A percentile compares a stretch with the other conserved stretches of the same genome.
phyloP scores from a whole-genome alignment of 2,329 filamentous ascomycete genomes.

The Colletotrichum tabaci region DNA sequence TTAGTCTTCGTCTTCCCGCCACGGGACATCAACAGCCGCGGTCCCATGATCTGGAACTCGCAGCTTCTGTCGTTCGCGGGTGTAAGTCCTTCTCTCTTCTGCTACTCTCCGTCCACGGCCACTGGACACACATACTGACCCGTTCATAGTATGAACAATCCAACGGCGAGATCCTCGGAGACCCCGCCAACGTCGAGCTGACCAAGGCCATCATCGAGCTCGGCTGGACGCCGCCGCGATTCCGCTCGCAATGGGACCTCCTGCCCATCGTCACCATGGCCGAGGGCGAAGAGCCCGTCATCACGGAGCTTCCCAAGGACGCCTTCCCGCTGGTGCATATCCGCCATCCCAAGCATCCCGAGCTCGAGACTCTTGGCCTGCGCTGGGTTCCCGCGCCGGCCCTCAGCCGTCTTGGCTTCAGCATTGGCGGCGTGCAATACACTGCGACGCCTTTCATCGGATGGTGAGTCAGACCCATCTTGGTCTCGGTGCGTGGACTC shows the following conservation, averaged over 20 bases:
- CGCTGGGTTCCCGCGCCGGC: conserved; percentile 41
- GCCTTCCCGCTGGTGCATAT: conserved; percentile 39
- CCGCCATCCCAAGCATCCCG: conserved; percentile 39
- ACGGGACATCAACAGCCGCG: conserved; percentile 34
- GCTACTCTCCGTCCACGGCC: too few relatives aligned
- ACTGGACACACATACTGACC: background rate
- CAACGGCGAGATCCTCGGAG: conserved; percentile 34
- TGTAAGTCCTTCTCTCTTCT: conserved; percentile 8
- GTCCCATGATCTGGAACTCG: conserved; percentile 41
- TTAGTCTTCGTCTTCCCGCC: conserved; percentile 39
- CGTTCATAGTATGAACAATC: conserved; percentile 31
- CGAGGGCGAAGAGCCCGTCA: conserved; percentile 38
- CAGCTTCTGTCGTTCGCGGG: conserved; percentile 35
- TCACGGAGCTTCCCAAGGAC: conserved; percentile 37
- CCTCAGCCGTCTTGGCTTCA: conserved; percentile 40
- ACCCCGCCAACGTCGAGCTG: conserved; percentile 37
- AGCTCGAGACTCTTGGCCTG: conserved; percentile 36
- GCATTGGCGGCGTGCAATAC: conserved; percentile 40
- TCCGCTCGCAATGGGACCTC: conserved; percentile 40
- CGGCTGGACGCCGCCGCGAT: conserved; percentile 37
- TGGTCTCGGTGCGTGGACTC: background rate
- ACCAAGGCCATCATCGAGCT: conserved; percentile 40
- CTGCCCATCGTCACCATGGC: conserved; percentile 38
- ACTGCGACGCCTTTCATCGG: conserved; percentile 38
- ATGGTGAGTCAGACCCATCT: conserved; percentile 8